Conservation (phyloP, 2,329 filamentous ascomycete species). For the Thielaviopsis musarum region DNA sequence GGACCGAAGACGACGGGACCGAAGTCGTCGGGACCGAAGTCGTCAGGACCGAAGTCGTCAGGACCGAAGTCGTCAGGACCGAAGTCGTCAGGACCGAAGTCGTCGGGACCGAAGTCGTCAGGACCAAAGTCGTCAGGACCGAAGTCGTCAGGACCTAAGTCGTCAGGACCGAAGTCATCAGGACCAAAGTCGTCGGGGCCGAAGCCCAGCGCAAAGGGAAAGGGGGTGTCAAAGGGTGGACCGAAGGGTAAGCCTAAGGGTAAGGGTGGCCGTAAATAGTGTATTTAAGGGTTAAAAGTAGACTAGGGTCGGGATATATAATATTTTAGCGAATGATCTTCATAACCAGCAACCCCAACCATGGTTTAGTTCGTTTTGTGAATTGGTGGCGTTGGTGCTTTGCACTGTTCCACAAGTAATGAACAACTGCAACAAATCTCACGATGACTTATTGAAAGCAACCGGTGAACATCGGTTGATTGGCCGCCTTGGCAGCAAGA, state of each 20-base stretch:
- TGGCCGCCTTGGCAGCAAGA: neutral
- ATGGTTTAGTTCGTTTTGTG: no score
- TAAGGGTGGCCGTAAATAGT: conserved; percentile 10
- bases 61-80: conserved; percentile 14
- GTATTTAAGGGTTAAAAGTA: neutral
- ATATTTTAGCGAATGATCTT: neutral
- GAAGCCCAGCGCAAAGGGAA: conserved; percentile 16
- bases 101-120: no score
- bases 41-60: conserved; percentile 13
- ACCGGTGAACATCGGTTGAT: neutral
- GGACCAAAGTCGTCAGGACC: no score
- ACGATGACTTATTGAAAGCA: no score
- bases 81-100: conserved; percentile 9
- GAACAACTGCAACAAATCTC: no score
- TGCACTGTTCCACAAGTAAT: no score
- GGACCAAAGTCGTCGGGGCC: conserved; percentile 1
- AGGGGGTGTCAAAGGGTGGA: conserved; percentile 18
- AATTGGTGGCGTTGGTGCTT: no score
- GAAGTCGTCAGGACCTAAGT: conserved; percentile 3
- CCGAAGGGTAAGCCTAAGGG: conserved; percentile 17
- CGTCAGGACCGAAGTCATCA: conserved; percentile 16
- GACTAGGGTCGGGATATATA: neutral
- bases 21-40: no score
- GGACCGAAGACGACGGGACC: no score
- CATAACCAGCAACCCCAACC: neutral